These are phyloP conservation scores for Xerocomus spinulosus DNA, from an alignment of 768 basidiomycete genomes.

Conservation along the genomic window DNA sequence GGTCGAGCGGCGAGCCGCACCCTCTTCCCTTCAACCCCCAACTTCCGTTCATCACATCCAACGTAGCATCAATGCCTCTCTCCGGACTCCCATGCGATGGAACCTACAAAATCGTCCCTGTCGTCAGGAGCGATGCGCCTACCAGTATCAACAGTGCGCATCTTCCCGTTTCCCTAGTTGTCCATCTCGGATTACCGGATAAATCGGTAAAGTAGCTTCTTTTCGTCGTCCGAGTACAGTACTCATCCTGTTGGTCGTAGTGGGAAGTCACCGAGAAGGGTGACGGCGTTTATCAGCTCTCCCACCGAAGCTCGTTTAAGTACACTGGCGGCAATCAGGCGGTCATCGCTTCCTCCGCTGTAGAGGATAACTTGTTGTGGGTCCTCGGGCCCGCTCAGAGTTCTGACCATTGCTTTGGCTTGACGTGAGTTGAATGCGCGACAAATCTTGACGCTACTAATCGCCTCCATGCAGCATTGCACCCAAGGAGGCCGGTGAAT, in stretches of 20 bases:
- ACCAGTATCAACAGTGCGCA: neutral
- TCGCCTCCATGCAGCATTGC: neutral
- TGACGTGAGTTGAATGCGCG: neutral
- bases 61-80: neutral
- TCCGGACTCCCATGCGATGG: neutral
- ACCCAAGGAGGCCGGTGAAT: rapidly evolving
- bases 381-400: neutral
- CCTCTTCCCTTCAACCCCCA: too few species aligned
- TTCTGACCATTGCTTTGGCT: neutral
- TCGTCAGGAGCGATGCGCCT: neutral
- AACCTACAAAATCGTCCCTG: neutral
- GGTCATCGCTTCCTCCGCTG: neutral
- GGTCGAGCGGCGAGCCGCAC: too few species aligned
- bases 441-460: neutral
- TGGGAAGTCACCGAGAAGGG: neutral
- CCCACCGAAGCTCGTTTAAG: neutral
- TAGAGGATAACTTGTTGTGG: neutral
- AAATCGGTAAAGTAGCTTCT: neutral
- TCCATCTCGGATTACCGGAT: neutral
- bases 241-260: too few species aligned
- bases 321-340: neutral
- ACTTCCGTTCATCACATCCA: too few species aligned
- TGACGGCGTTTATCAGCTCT: neutral
- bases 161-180: neutral
- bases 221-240: neutral